These are phyloP conservation scores for Hortiboletus campestris DNA, from an alignment of 768 basidiomycete species.

Conservation along the genomic window DNA sequence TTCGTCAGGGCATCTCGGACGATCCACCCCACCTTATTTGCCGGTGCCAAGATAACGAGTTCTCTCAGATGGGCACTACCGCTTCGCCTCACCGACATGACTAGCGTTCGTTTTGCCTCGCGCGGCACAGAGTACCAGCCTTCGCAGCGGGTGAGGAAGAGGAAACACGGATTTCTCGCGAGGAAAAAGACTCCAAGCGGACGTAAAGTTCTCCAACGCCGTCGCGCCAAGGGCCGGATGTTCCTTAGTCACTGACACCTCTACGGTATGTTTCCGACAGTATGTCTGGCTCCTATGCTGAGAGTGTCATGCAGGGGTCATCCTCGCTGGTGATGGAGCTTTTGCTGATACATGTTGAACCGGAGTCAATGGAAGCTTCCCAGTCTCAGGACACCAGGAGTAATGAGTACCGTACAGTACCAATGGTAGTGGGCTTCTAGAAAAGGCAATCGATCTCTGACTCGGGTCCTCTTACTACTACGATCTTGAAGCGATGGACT, in stretches of 20 bases:
- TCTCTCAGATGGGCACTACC: conserved; percentile 24
- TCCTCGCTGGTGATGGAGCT: neutral
- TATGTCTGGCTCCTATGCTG: neutral
- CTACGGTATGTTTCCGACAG: conserved; percentile 10
- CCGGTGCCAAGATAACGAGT: conserved; percentile 12
- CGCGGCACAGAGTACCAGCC: conserved; percentile 94
- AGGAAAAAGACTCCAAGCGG: conserved; percentile 68
- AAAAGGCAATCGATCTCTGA: conserved; percentile 24
- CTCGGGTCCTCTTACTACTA: neutral
- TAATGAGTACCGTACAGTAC: neutral
- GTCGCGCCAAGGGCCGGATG: conserved; percentile 73
- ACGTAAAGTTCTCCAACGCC: conserved; percentile 66
- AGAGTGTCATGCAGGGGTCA: neutral
- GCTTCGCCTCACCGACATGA: conserved; percentile 16
- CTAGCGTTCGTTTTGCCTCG: conserved; percentile 51
- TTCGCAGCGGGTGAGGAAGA: conserved; percentile 90
- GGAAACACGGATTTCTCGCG: conserved; percentile 88
- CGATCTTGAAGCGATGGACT: conserved; percentile 48
- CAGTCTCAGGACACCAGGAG: neutral
- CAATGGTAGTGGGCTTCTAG: conserved; percentile 2
- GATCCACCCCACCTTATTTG: conserved; percentile 16
- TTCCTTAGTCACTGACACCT: conserved; percentile 69
- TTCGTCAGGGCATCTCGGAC: conserved; percentile 23
- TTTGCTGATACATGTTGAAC: neutral
- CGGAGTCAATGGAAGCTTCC: neutral